These are phyloP conservation scores for Fusarium anguioides DNA, from an alignment of 2,329 filamentous ascomycete species.

Conservation along the genomic window DNA sequence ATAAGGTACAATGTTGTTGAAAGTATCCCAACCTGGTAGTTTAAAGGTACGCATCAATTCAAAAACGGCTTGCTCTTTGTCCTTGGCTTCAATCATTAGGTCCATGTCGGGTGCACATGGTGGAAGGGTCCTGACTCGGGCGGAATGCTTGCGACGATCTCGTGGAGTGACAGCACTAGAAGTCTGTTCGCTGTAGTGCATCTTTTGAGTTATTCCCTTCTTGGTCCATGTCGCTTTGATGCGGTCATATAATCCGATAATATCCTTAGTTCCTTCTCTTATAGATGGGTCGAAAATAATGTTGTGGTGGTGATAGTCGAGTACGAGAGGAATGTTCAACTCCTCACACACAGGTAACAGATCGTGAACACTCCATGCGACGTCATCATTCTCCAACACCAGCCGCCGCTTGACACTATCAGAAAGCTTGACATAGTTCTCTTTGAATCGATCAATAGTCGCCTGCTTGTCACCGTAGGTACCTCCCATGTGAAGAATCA, in stretches of 20 bases:
- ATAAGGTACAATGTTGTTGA: constrained; percentile 83
- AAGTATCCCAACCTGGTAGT: constrained; percentile 79
- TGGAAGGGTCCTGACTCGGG: constrained; percentile 81
- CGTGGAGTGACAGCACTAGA: constrained; percentile 74
- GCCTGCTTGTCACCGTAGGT: constrained; percentile 87
- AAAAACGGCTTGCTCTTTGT: constrained; percentile 97
- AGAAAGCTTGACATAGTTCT: constrained; percentile 76
- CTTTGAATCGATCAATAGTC: constrained; percentile 80
- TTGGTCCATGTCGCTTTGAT: constrained; percentile 86
- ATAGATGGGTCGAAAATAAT: constrained; percentile 83
- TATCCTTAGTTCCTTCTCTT: constrained; percentile 86
- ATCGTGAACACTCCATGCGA: constrained; percentile 92
- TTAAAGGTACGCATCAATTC: constrained; percentile 91
- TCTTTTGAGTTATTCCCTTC: constrained; percentile 90
- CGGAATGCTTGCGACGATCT: constrained; percentile 86
- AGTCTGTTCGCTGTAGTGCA: constrained; percentile 90
- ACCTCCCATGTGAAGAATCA: constrained; percentile 95
- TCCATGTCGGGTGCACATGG: constrained; percentile 88
- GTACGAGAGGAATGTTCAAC: constrained; percentile 89
- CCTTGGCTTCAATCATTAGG: constrained; percentile 99
- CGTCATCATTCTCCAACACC: constrained; percentile 94
- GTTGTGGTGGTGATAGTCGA: constrained; percentile 96
- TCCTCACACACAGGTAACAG: constrained; percentile 91
- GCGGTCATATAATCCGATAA: constrained; percentile 76
- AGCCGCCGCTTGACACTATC: constrained; percentile 80